Evolutionary conservation across 768 basidiomycete species (phyloP).

Genomic region (Bullera alba): DNA sequence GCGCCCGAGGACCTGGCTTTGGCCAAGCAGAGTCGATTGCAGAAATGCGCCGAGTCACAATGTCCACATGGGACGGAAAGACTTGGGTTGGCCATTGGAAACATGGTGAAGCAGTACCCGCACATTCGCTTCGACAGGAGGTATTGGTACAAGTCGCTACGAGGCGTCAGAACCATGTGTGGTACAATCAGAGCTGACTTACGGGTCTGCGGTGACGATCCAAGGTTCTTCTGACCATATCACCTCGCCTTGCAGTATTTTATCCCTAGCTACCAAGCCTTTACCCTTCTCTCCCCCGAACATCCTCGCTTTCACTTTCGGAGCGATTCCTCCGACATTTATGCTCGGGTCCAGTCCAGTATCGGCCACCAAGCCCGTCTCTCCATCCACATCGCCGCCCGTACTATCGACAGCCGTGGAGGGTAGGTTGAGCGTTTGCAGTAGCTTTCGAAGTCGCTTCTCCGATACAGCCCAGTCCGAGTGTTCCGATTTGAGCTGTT

Average conservation of each 20-base stretch:
- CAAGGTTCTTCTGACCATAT: conserved; percentile 68
- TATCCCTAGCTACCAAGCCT: conserved; percentile 65
- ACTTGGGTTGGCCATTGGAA: conserved; percentile 50
- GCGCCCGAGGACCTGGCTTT: conserved; percentile 52
- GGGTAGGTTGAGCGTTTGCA: conserved; percentile 58
- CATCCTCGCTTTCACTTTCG: conserved; percentile 60
- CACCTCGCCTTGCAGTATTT: conserved; percentile 63
- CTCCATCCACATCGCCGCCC: conserved; percentile 1
- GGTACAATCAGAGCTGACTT: conserved; percentile 5
- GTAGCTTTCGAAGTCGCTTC: conserved; percentile 66
- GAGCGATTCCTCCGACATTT: conserved; percentile 59
- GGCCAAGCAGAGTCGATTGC: conserved; percentile 67
- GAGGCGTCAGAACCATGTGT: not conserved
- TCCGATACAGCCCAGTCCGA: conserved; percentile 75
- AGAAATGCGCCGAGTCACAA: conserved; percentile 60
- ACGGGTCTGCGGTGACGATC: conserved; percentile 34
- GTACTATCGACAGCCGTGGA: conserved; percentile 27
- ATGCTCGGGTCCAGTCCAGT: conserved; percentile 59
- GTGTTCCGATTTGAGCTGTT: conserved; percentile 55
- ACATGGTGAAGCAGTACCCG: conserved; percentile 61
- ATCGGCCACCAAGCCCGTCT: conserved; percentile 51
- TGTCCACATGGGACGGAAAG: conserved; percentile 55
- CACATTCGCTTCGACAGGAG: conserved; percentile 60
- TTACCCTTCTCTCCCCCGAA: conserved; percentile 71
- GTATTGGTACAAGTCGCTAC: conserved; percentile 70